These are phyloP conservation scores for Cystofilobasidium ferigula DNA, from an alignment of 768 basidiomycete genomes.

Conservation along the genomic window DNA sequence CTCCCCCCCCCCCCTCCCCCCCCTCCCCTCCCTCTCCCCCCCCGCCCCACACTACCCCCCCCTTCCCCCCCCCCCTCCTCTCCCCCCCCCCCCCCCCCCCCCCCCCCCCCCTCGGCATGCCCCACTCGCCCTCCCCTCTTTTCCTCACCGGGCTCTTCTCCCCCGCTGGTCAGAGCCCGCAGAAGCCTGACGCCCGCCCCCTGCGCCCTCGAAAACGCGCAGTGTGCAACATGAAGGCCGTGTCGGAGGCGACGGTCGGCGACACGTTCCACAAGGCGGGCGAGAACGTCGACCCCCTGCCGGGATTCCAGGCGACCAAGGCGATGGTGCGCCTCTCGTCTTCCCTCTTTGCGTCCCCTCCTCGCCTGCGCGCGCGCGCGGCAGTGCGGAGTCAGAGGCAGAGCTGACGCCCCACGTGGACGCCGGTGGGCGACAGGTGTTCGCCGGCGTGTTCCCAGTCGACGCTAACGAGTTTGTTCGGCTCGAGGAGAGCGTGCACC, in stretches of 20 bases:
- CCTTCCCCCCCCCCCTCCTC: no score
- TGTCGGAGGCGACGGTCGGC: slow-evolving; percentile 74
- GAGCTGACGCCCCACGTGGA: not conserved
- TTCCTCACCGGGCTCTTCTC: no score
- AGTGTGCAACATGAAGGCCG: slow-evolving; percentile 89
- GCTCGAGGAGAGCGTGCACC: slow-evolving; percentile 87
- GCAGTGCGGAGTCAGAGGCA: not conserved
- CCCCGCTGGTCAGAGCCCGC: no score
- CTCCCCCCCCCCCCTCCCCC: no score
- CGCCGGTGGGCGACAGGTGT: slow-evolving; percentile 50
- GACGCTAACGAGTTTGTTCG: slow-evolving; percentile 84
- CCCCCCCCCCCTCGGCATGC: no score
- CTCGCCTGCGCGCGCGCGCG: not conserved
- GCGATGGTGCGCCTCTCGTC: slow-evolving; percentile 58
- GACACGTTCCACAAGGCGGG: slow-evolving; percentile 78
- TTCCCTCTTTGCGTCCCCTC: slow-evolving; percentile 13
- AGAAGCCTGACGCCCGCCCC: no score
- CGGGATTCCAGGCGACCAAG: slow-evolving; percentile 82
- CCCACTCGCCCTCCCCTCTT: no score
- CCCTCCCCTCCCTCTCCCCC: no score
- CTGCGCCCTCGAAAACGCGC: no score
- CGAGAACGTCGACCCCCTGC: slow-evolving; percentile 64
- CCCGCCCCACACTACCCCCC: no score
- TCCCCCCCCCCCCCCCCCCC: no score
- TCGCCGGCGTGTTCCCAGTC: slow-evolving; percentile 85